Percentiles rank a stretch among this genome's conserved stretches.
Evolutionary conservation across 768 basidiomycete genomes (phyloP).

Genomic region (Myochromella boudieri): DNA sequence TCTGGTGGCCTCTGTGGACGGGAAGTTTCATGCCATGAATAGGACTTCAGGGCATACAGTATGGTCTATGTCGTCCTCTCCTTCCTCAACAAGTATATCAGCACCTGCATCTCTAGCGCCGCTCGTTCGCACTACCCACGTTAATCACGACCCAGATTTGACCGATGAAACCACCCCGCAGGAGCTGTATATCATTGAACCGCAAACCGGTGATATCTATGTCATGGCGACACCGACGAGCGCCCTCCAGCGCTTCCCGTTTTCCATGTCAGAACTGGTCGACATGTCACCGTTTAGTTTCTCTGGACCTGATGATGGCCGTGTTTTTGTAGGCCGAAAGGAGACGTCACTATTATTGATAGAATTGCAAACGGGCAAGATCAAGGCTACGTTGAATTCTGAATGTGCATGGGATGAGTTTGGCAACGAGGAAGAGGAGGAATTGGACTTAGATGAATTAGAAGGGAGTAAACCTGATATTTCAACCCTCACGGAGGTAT

Average conservation of each 20-base stretch:
- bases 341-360: slow-evolving; percentile 79
- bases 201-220: slow-evolving; percentile 92
- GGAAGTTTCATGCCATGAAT: slow-evolving; percentile 92
- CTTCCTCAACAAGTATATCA: slow-evolving; percentile 36
- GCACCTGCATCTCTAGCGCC: slow-evolving; percentile 62
- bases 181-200: slow-evolving; percentile 92
- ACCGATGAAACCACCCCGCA: slow-evolving; percentile 50
- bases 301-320: slow-evolving; percentile 57
- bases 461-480: slow-evolving; percentile 41
- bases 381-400: slow-evolving; percentile 72
- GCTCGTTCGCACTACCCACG: slow-evolving; percentile 71
- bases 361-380: slow-evolving; percentile 76
- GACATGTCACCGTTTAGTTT: slow-evolving; percentile 84
- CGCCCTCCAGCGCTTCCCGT: slow-evolving; percentile 83
- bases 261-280: slow-evolving; percentile 91
- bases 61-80: slow-evolving; percentile 84
- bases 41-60: slow-evolving; percentile 77
- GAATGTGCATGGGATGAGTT: slow-evolving; percentile 79
- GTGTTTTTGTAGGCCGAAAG: slow-evolving; percentile 88
- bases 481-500: slow-evolving; percentile 43
- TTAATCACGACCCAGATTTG: slow-evolving; percentile 55
- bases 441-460: slow-evolving; percentile 42
- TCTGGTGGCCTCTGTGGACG: slow-evolving; percentile 91
- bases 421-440: slow-evolving; percentile 41
- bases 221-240: slow-evolving; percentile 69